phyloP scores from a whole-genome alignment of 805 yeast species.

The Citeromyces nyonsensis region DNA sequence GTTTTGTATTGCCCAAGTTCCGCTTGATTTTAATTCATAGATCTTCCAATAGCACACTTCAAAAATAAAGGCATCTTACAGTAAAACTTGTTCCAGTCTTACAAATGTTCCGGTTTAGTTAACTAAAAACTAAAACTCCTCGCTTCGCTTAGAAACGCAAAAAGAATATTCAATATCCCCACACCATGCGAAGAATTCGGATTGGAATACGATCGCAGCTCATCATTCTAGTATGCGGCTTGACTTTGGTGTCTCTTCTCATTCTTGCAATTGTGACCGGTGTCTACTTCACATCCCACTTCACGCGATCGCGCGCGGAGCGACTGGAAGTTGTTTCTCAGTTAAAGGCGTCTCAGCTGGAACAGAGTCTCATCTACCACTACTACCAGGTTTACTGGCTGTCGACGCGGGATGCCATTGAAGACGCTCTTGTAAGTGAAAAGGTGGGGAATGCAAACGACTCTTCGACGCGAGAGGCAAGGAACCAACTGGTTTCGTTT shows the following conservation, averaged over 20 bases:
- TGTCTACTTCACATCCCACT: slow-evolving; percentile 52
- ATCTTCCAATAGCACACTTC: no score
- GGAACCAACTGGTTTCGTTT: slow-evolving; percentile 38
- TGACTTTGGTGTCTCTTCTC: slow-evolving; percentile 54
- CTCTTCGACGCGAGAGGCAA: slow-evolving; percentile 28
- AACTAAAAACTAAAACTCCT: not conserved
- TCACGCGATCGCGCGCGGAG: slow-evolving; percentile 48
- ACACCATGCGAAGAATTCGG: slow-evolving; percentile 13
- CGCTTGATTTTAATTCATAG: no score
- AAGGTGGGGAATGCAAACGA: slow-evolving; percentile 59
- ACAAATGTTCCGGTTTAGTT: not conserved
- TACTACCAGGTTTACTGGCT: slow-evolving; percentile 60
- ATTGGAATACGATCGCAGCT: slow-evolving; percentile 68
- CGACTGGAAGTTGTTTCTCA: slow-evolving; percentile 67
- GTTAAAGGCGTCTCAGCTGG: slow-evolving; percentile 65
- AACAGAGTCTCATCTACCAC: slow-evolving; percentile 45
- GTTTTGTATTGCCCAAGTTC: no score
- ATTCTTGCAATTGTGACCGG: slow-evolving; percentile 67
- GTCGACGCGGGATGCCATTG: slow-evolving; percentile 43
- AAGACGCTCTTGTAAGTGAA: slow-evolving; percentile 41
- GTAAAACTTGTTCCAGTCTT: not conserved
- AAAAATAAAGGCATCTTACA: not conserved
- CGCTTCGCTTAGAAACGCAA: not conserved
- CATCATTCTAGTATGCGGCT: slow-evolving; percentile 51
- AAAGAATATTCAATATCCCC: slow-evolving; percentile 3